These are phyloP conservation scores for Leccinum truebloodii DNA, from an alignment of 768 basidiomycete species.

Conservation along the genomic window DNA sequence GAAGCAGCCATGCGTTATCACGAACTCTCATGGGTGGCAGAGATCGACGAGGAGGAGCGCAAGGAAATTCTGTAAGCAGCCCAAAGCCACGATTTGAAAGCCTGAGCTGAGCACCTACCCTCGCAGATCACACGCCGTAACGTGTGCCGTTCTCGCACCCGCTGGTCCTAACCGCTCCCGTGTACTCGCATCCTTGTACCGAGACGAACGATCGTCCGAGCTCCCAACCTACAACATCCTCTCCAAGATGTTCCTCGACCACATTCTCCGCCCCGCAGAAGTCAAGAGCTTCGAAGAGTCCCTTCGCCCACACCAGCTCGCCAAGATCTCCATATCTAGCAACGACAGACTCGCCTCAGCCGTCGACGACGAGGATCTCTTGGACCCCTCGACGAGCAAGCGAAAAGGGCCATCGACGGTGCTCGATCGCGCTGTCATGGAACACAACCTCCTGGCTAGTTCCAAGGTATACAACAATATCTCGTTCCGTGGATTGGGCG, in stretches of 20 bases:
- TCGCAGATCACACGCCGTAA: conserved; percentile 89
- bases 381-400: conserved; percentile 62
- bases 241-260: conserved; percentile 98
- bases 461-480: conserved; percentile 98
- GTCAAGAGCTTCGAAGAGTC: conserved; percentile 86
- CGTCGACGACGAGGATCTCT: conserved; percentile 54
- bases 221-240: conserved; percentile 88
- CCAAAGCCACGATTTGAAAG: not conserved
- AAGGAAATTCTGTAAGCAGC: conserved; percentile 79
- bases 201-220: conserved; percentile 86
- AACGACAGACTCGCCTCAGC: conserved; percentile 78
- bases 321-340: conserved; percentile 82
- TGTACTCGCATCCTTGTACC: conserved; percentile 86
- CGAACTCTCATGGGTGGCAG: conserved; percentile 87
- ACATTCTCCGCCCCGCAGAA: conserved; percentile 88
- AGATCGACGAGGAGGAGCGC: conserved; percentile 93
- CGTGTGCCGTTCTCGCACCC: conserved; percentile 94
- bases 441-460: conserved; percentile 96
- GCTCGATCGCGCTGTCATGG: conserved; percentile 96
- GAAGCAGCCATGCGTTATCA: conserved; percentile 95
- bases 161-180: conserved; percentile 96
- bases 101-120: conserved; percentile 10
- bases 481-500: conserved; percentile 91
- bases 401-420: conserved; percentile 94
- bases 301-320: conserved; percentile 91